phyloP scores from a whole-genome alignment of 305 asterid species.

The Fraxinus xanthoxyloides region DNA sequence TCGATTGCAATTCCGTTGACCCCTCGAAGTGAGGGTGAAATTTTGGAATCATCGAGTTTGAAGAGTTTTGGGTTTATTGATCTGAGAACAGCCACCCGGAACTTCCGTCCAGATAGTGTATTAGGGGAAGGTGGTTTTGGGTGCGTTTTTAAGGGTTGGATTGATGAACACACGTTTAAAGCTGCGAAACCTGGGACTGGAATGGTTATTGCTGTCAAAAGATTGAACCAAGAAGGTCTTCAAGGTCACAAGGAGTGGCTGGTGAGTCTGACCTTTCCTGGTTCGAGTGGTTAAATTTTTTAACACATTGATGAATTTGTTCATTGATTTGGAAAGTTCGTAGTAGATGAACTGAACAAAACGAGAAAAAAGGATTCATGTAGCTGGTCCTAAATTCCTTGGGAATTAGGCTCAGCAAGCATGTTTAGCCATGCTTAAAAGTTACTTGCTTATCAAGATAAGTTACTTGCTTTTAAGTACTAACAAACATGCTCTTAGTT shows the following conservation, averaged over 20 bases:
- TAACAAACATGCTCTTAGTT: neutral
- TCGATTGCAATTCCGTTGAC: slow-evolving; percentile 39
- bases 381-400: neutral
- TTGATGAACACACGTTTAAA: slow-evolving; percentile 59
- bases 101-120: slow-evolving; percentile 87
- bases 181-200: slow-evolving; percentile 81
- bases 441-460: neutral
- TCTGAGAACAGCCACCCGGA: slow-evolving; percentile 64
- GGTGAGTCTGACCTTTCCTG: slow-evolving; percentile 41
- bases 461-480: neutral
- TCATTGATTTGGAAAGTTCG: neutral
- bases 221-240: slow-evolving; percentile 73
- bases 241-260: slow-evolving; percentile 94
- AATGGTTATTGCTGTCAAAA: slow-evolving; percentile 70
- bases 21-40: slow-evolving; percentile 61
- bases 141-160: slow-evolving; percentile 83
- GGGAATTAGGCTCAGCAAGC: neutral
- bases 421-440: neutral
- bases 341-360: neutral
- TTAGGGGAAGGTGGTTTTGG: slow-evolving; percentile 93
- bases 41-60: slow-evolving; percentile 49
- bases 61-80: slow-evolving; percentile 61
- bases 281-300: neutral
- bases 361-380: neutral
- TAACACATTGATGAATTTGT: neutral